Evolutionary conservation across 129 eudicot genomes (phyloP), one percentile per base, ranked within the genome.

Genomic region (Escallonia rubra): DNA sequence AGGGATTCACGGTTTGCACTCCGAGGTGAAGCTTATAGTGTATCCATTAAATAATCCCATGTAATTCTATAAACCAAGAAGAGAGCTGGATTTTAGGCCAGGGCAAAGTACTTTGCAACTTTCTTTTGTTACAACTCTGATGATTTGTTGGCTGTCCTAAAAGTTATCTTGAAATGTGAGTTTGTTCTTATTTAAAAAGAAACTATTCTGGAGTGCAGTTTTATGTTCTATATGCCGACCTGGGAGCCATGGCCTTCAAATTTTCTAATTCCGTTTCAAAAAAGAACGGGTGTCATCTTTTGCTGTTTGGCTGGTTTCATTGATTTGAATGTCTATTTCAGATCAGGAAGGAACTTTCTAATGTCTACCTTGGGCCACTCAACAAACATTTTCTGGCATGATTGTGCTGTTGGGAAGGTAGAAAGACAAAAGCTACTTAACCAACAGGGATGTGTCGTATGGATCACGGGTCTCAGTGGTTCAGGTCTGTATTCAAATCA

Each of bases 401-500:
- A 92, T 40, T 81, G 86, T 72, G 79, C 88, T 15, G 96, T 92
- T 43, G 90, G 87, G 61, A 86, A 84, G 80, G 70, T 47, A 41
- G 98, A 92, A 67, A 74, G 95, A 78, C 95, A 92, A 86, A 89
- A 92, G 70, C 80, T 92, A 65, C 84, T 92, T 41, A 80, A 92
- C 69, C 98, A 92, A 70, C 90, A 84, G 65, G 98, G 98, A 49
- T 92, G 98, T 66, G 82, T 92, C 69, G 96, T 92, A 44, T 92
- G 98, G 98, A 89, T 92, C 62, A 89, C 98, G 0, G 98, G 98
- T 61, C 94, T 92, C 54, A 92, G 98, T 84, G 96, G 98, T 68
- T 92, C 98, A 84, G 98, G 98, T 92, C 15, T 43, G 69, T 76
- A 48, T 41, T 74, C 10, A 34, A 41, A 2, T 57, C n/a, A 44